Percentiles rank a stretch among this genome's conserved stretches.
Conservation (phyloP, 257 asterid species). For the Penstemon barbatus region DNA sequence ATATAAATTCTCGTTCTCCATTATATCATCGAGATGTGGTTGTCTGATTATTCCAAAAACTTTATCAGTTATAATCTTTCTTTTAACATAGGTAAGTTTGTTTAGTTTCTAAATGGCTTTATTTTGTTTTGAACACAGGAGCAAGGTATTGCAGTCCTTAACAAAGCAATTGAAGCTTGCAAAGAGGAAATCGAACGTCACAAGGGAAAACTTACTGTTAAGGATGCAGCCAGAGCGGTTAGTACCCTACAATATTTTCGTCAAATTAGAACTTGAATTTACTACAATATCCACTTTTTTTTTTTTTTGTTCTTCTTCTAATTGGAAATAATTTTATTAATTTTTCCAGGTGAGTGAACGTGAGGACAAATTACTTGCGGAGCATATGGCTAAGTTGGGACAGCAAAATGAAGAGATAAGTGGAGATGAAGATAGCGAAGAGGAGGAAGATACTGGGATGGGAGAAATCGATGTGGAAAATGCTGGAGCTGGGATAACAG, state of each 20-base stretch:
- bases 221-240: constrained; percentile 94
- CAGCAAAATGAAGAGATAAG: constrained; percentile 77
- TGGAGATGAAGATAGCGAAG: constrained; percentile 90
- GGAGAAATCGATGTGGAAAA: constrained; percentile 81
- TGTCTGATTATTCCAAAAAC: no score
- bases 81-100: constrained; percentile 2
- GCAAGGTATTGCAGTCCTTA: constrained; percentile 83
- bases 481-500: constrained; percentile 28
- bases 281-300: no score
- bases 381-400: constrained; percentile 72
- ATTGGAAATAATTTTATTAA: neutral
- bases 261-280: neutral
- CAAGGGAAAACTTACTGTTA: constrained; percentile 85
- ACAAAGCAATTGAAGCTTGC: constrained; percentile 88
- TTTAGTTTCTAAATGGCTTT: constrained; percentile 12
- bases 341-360: constrained; percentile 87
- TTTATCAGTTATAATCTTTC: no score
- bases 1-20: no score
- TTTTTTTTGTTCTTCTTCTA: no score
- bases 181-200: constrained; percentile 69
- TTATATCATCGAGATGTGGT: no score
- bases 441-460: constrained; percentile 98
- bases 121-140: constrained; percentile 50
- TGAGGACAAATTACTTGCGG: constrained; percentile 83
- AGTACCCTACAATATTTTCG: constrained; percentile 31